Base-by-base conservation (phyloP, 2,329 filamentous ascomycete genomes). In the Scedosporium apiospermum region DNA sequence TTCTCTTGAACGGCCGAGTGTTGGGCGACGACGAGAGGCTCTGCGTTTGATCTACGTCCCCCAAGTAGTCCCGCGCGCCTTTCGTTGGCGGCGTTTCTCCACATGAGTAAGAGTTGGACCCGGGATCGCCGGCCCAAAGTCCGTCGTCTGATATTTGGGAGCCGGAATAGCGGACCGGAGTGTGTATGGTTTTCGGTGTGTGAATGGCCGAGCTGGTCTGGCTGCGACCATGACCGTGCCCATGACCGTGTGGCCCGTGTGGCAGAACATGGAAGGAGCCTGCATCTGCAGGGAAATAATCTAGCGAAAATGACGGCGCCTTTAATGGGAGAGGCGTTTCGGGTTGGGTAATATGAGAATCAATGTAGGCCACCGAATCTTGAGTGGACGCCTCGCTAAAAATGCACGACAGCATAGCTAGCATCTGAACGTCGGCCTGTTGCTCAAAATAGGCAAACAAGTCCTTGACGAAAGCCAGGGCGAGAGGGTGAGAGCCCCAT, bases 371-470 rank as follows among this genome's bases (percentile, higher is more conserved):
- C 26, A 84, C 77, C 58, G 78, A 78, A 63, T 85, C 80, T 53
- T 82, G 77, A 0, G 80, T 75, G 12, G 80, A 78, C 0, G 85
- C 79, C 60, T 88, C 85, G 66, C 82, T 84, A 69, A 89, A 88
- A 63, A 89, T 82, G 70, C 87, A 89, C 1, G 86, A 87, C 30
- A 89, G 77, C 85, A 89, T 88, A 7, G 86, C 87, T 61, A 89
- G 70, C 87, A 89, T 89, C 71, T 89, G 87, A 12, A 88, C 74
- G 64, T 89, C 86, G 5, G 81, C 84, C 34, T 80, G 76, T 61
- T 74, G 78, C 70, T 88, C 86, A 68, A 84, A 89, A 69, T 88
- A 79, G 27, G 78, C 74, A 66, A 89, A 87, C n/a, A 89, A 73
- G 63, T 87, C 81, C 65, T 76, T 72, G 62, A 89, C 84, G 46